phyloP scores from a whole-genome alignment of 1,284 basidiomycete species.

The Puccinia brachypodii region DNA sequence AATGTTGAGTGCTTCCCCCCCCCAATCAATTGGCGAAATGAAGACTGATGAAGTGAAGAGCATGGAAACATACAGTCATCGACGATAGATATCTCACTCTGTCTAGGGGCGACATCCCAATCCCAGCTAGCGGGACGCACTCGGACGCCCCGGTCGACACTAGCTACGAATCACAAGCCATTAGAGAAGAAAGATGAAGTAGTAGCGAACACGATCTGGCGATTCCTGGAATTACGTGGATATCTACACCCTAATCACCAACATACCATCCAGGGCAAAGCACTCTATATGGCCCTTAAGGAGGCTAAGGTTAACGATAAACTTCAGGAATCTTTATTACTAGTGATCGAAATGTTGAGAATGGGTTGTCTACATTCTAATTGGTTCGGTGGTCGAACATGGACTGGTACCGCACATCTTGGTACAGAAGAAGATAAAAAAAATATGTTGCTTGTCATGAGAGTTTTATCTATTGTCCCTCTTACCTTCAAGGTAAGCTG shows the following conservation, averaged over 20 bases:
- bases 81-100: slow-evolving; percentile 95
- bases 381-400: slow-evolving; percentile 79
- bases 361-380: slow-evolving; percentile 94
- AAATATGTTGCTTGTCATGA: slow-evolving; percentile 91
- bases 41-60: neutral
- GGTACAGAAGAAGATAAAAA: slow-evolving; percentile 70
- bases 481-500: slow-evolving; percentile 76
- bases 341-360: slow-evolving; percentile 87
- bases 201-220: slow-evolving; percentile 97
- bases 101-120: slow-evolving; percentile 80
- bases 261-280: slow-evolving; percentile 68
- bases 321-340: slow-evolving; percentile 92
- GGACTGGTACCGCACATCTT: slow-evolving; percentile 92
- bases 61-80: slow-evolving; percentile 65
- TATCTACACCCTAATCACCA: slow-evolving; percentile 83
- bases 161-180: slow-evolving; percentile 56
- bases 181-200: slow-evolving; percentile 98
- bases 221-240: slow-evolving; percentile 90
- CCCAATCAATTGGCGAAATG: neutral
- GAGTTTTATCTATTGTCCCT: slow-evolving; percentile 88
- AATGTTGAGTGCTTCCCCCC: slow-evolving; percentile 85
- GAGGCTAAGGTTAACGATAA: slow-evolving; percentile 86
- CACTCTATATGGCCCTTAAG: slow-evolving; percentile 78
- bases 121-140: slow-evolving; percentile 77
- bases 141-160: slow-evolving; percentile 52